Percentiles rank a stretch among this genome's conserved stretches.
Evolutionary conservation across 2,329 filamentous ascomycete species (phyloP).

Genomic region (Penicillium griseofulvum): DNA sequence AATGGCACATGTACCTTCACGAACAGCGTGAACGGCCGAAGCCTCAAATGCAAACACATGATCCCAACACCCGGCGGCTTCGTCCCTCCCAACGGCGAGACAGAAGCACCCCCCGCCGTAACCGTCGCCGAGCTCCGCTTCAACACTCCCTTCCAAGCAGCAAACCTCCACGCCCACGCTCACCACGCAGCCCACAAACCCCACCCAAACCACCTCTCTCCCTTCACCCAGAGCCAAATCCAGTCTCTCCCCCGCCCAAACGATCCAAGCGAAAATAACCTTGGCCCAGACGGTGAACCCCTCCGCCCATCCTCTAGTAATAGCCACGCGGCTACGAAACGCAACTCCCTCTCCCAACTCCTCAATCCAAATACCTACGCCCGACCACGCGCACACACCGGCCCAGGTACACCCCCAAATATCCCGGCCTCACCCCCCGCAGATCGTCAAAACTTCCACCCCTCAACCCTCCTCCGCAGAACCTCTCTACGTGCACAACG

Average conservation of each 20-base stretch:
- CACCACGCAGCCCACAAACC: slow-evolving; percentile 20
- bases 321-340: slow-evolving; percentile 25
- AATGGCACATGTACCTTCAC: slow-evolving; percentile 81
- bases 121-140: slow-evolving; percentile 82
- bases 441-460: slow-evolving; percentile 27
- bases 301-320: background rate
- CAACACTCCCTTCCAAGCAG: slow-evolving; percentile 67
- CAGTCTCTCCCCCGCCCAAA: background rate
- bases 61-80: slow-evolving; percentile 45
- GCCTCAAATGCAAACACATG: slow-evolving; percentile 71
- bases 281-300: slow-evolving; percentile 10
- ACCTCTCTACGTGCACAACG: slow-evolving; percentile 25
- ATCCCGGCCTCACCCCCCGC: slow-evolving; percentile 18
- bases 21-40: slow-evolving; percentile 72
- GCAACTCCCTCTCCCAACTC: slow-evolving; percentile 30
- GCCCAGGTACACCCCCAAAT: slow-evolving; percentile 18
- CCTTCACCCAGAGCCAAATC: slow-evolving; percentile 15
- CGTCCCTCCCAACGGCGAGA: slow-evolving; percentile 12
- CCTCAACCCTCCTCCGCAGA: slow-evolving; percentile 29
- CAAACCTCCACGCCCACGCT: slow-evolving; percentile 30
- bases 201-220: slow-evolving; percentile 22
- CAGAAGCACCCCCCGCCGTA: slow-evolving; percentile 39
- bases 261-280: slow-evolving; percentile 17
- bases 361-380: slow-evolving; percentile 31
- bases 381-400: slow-evolving; percentile 29